Evolutionary conservation across 441 rosid species (phyloP), one percentile per base, ranked within the genome.

Genomic region (Bruguiera hainesii): DNA sequence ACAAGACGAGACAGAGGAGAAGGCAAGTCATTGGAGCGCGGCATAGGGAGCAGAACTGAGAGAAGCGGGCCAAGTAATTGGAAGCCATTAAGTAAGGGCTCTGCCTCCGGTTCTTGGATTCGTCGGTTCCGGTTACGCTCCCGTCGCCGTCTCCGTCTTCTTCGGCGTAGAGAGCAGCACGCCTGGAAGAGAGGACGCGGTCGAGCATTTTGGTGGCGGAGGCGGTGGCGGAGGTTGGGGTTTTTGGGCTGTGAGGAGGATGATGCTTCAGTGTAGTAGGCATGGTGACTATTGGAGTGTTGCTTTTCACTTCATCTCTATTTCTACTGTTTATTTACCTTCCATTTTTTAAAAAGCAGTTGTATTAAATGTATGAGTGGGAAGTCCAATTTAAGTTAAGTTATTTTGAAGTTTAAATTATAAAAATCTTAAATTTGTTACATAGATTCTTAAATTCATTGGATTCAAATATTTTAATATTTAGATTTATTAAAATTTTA

Each of bases 81-180:
- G 92, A 68, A 37, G 82, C 78, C 26, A 89, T 70, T 29, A 92
- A 70, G 33, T 82, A 83, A 65, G 81, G 80, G 80, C 79, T 88
- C 0, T 80, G 96, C 21, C 82, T 89, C 76, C 84, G 89, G 76
- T 85, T 85, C 70, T 95, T 95, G 73, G 97, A 90, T 55, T 90
- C 93, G 73, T 92, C 98, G 56, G 75, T 66, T 21, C 73, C 70
- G 62, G 67, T 68, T 65, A 83, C 65, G 21, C 71, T 63, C 26
- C 62, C 59, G 56, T 63, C 46, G 56, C 53, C 21, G 52, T 63
- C 46, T 51, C 53, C 21, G 59, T 18, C 48, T 3, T 21, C 25
- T 35, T 76, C 86, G 71, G 79, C 67, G 69, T 81, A 82, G 25
- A 87, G 76, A 23, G 80, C 53, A 16, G 67, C 28, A 57, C 97